A percentile compares a stretch with the other conserved stretches of the same genome.
These are phyloP conservation scores for Vicia faba DNA, from an alignment of 306 rosid species.

Conservation along the genomic window DNA sequence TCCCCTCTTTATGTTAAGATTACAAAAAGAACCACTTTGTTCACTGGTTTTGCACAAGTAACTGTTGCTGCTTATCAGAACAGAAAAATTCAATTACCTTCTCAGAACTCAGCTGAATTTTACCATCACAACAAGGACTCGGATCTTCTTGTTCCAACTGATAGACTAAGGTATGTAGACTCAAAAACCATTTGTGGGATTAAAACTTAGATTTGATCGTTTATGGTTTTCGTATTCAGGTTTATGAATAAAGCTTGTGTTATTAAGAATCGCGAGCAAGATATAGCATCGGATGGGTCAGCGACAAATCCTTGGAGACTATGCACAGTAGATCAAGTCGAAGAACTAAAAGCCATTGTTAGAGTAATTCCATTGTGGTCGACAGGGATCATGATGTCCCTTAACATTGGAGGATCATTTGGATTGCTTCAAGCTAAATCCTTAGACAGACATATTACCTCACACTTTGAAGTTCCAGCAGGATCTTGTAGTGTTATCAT, in stretches of 20 bases:
- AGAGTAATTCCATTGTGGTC: conserved; percentile 75
- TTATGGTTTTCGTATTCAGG: conserved; percentile 34
- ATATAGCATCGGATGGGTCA: conserved; percentile 52
- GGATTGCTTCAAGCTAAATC: conserved; percentile 68
- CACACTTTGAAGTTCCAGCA: conserved; percentile 62
- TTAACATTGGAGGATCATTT: conserved; percentile 55
- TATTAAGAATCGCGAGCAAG: conserved; percentile 51
- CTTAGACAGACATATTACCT: conserved; percentile 55
- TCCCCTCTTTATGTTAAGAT: conserved; percentile 58
- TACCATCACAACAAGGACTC: conserved; percentile 53
- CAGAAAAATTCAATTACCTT: conserved; percentile 48
- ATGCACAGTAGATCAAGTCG: conserved; percentile 68
- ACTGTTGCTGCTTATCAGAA: conserved; percentile 51
- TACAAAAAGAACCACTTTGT: conserved; percentile 51
- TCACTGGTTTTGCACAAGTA: conserved; percentile 58
- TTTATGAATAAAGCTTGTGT: conserved; percentile 67
- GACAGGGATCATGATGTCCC: conserved; percentile 59
- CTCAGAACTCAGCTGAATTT: conserved; percentile 32
- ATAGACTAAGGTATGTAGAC: conserved; percentile 55
- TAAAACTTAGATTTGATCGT: not conserved
- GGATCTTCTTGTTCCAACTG: conserved; percentile 48
- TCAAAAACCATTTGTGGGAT: not conserved
- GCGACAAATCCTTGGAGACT: conserved; percentile 65
- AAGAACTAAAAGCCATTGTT: conserved; percentile 65
- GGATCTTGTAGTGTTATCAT: conserved; percentile 52